These are phyloP conservation scores for Penicillium polonicum DNA, from an alignment of 2,329 filamentous ascomycete genomes.

Conservation along the genomic window DNA sequence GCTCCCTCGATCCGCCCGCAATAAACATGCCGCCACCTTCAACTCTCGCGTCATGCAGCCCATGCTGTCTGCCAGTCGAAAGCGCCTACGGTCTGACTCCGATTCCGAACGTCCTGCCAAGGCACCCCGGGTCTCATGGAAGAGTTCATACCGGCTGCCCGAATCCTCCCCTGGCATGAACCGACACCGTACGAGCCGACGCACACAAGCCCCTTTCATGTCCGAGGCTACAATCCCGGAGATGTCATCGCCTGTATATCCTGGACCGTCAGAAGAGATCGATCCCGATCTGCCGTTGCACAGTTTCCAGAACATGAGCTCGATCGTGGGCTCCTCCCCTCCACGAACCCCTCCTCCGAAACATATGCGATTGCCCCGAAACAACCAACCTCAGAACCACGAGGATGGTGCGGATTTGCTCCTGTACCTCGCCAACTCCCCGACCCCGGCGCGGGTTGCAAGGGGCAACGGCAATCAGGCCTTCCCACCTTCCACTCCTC, in stretches of 20 bases:
- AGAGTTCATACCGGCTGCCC: slow-evolving; percentile 70
- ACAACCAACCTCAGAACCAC: slow-evolving; percentile 55
- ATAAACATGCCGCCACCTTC: slow-evolving; percentile 46
- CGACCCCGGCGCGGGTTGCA: slow-evolving; percentile 70
- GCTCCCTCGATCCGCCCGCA: slow-evolving; percentile 57
- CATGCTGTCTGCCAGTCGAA: slow-evolving; percentile 55
- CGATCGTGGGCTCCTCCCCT: slow-evolving; percentile 71
- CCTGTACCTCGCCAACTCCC: slow-evolving; percentile 85
- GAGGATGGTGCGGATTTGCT: slow-evolving; percentile 80
- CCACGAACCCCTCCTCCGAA: slow-evolving; percentile 74
- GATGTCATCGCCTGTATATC: slow-evolving; percentile 52
- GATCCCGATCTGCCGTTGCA: slow-evolving; percentile 72
- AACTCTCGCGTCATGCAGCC: slow-evolving; percentile 45
- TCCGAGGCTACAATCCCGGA: slow-evolving; percentile 68
- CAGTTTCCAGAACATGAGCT: slow-evolving; percentile 41
- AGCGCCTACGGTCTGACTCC: slow-evolving; percentile 70
- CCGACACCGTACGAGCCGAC: slow-evolving; percentile 71
- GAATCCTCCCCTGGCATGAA: slow-evolving; percentile 85
- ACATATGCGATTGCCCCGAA: slow-evolving; percentile 52
- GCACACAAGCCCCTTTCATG: slow-evolving; percentile 76
- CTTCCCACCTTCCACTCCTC: slow-evolving; percentile 71
- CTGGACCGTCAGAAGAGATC: slow-evolving; percentile 63
- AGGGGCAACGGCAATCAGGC: slow-evolving; percentile 48
- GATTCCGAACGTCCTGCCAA: slow-evolving; percentile 55
- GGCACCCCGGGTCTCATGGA: slow-evolving; percentile 68